Evolutionary conservation across 257 asterid genomes (phyloP).

Genomic region (Solanum peruvianum): DNA sequence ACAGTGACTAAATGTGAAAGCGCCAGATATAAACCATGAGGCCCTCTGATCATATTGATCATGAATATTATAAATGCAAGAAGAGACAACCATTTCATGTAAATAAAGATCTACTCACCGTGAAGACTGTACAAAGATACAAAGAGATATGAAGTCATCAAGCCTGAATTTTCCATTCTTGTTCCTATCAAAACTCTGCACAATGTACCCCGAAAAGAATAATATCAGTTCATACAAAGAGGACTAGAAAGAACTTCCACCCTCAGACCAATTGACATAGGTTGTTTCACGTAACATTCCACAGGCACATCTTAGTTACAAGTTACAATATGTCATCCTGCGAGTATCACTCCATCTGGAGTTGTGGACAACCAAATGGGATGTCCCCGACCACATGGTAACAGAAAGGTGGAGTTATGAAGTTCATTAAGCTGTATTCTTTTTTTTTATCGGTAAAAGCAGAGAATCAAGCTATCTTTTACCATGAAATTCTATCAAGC

Average conservation of each 20-base stretch:
- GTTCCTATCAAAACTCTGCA: constrained; percentile 68
- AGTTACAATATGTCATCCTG: neutral
- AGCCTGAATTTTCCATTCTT: constrained; percentile 65
- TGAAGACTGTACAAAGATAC: constrained; percentile 76
- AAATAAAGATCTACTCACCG: constrained; percentile 24
- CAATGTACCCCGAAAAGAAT: neutral
- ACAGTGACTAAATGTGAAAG: neutral
- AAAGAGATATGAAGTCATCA: constrained; percentile 62
- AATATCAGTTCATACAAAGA: neutral
- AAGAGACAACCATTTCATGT: neutral
- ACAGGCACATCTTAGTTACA: neutral
- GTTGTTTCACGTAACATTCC: neutral
- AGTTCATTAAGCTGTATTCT: neutral
- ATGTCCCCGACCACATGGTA: neutral
- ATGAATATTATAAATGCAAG: constrained; percentile 1
- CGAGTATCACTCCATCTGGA: neutral
- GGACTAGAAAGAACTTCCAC: neutral
- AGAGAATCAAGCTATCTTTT: neutral
- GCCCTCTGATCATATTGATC: neutral
- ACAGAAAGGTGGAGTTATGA: neutral
- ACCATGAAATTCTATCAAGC: neutral
- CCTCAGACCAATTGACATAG: neutral
- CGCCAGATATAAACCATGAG: neutral
- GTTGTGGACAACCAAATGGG: neutral
- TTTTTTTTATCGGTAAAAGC: neutral